Conservation (phyloP, 768 basidiomycete genomes). For the Leucosporidium yakuticum region DNA sequence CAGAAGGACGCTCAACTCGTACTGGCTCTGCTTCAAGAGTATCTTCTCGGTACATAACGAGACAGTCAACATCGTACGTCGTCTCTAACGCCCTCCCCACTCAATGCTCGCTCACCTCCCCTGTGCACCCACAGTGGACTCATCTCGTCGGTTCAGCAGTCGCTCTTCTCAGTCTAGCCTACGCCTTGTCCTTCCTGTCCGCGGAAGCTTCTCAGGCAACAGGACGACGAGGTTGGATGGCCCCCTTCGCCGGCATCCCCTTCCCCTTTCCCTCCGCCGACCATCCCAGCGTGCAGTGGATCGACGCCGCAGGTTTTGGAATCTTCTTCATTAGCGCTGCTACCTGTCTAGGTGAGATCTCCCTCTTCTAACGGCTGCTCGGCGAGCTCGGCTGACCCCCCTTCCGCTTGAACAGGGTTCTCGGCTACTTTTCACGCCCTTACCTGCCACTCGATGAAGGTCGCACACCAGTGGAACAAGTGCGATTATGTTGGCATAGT, state of each 20-base stretch:
- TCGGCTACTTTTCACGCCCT: slow-evolving; percentile 70
- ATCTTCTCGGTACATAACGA: slow-evolving; percentile 24
- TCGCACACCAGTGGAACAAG: slow-evolving; percentile 57
- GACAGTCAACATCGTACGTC: slow-evolving; percentile 28
- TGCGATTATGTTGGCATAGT: slow-evolving; percentile 78
- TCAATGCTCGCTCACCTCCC: not conserved
- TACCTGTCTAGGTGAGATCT: slow-evolving; percentile 54
- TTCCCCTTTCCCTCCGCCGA: slow-evolving; percentile 51
- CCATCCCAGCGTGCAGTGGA: slow-evolving; percentile 56
- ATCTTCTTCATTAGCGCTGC: slow-evolving; percentile 66
- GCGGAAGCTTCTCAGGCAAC: not conserved
- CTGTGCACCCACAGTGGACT: slow-evolving; percentile 18
- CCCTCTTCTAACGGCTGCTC: too few relatives aligned
- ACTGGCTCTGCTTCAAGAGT: not conserved
- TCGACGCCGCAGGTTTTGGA: slow-evolving; percentile 56
- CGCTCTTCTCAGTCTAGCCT: slow-evolving; percentile 4
- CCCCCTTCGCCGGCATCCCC: slow-evolving; percentile 40
- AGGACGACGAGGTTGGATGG: slow-evolving; percentile 13
- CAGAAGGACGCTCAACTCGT: not conserved
- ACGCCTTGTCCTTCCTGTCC: slow-evolving; percentile 10
- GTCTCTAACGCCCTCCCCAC: too few relatives aligned
- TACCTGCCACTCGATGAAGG: slow-evolving; percentile 64
- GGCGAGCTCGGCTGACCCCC: not conserved
- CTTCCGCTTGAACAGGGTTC: slow-evolving; percentile 39
- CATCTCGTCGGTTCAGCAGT: slow-evolving; percentile 17